These are phyloP conservation scores for Lagenidium giganteum DNA, from an alignment of 352 stramenopile genomes.

Conservation along the genomic window DNA sequence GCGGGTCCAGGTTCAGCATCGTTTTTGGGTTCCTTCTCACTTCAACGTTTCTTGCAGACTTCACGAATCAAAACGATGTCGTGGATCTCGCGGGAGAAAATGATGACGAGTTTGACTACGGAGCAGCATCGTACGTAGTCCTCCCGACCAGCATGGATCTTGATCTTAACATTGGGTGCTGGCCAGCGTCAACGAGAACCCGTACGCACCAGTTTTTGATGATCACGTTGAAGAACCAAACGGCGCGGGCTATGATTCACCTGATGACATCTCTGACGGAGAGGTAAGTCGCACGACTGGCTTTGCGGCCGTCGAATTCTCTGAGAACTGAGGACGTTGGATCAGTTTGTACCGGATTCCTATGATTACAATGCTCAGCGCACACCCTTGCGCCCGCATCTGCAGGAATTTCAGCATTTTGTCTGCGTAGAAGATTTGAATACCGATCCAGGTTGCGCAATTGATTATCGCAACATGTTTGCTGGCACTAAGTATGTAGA, in stretches of 20 bases:
- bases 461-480: constrained; percentile 60
- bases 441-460: constrained; percentile 33
- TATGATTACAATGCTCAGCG: not conserved
- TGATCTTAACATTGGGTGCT: no score
- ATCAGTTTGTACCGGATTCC: not conserved
- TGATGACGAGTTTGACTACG: constrained; percentile 15
- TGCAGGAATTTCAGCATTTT: constrained; percentile 53
- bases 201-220: constrained; percentile 27
- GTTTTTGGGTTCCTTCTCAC: no score
- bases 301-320: no score
- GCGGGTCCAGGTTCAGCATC: no score
- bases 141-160: no score
- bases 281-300: constrained; percentile 26
- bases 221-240: constrained; percentile 3
- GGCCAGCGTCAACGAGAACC: constrained; percentile 38
- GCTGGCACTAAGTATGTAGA: constrained; percentile 35
- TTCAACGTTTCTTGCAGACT: no score
- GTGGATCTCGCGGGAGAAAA: no score
- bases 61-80: no score
- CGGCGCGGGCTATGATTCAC: constrained; percentile 16
- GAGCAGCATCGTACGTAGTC: not conserved
- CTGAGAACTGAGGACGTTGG: no score
- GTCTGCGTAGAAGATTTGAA: constrained; percentile 51
- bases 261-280: constrained; percentile 66
- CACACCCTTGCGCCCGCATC: constrained; percentile 23